Evolutionary conservation across 805 yeast genomes (phyloP), one percentile per base, ranked within the genome.

Genomic region (Sugiyamaella mastotermitis): DNA sequence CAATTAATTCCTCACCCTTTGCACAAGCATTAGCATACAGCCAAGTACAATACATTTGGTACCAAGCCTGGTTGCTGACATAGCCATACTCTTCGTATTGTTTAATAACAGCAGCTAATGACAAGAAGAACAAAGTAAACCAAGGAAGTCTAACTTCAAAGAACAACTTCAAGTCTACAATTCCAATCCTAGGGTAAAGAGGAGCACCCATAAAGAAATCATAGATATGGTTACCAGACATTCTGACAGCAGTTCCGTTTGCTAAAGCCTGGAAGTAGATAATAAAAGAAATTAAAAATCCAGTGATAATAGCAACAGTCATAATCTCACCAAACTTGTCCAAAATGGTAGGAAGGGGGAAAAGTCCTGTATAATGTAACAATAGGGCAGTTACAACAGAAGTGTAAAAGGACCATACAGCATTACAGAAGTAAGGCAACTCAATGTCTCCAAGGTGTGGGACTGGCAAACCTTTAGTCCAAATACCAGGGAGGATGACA

Each of bases 181-280:
- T 80, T 29, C 97, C 97, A 57, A 90, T 70, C 60, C 98, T 74
- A 47, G 98, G 98, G 63, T 92, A 92, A 59, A 92, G 74, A 29
- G 97, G 94, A 11, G 96, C 96, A 34, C 98, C 98, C 94, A 92
- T 80, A 67, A 92, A 92, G 55, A 86, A 69, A 62, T 92, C 98
- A 57, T 87, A 90, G 49, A 92, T 61, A 54, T 74, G 81, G 61
- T 83, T 85, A 16, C 97, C 97, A 6, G 97, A 80, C 90, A 90
- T 77, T 46, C 92, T 71, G 60, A 85, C 90, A 60, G 83, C 85
- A 55, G 85, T 94, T 42, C 78, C 77, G 38, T 83, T 69, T 44
- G 56, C 58, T 39, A 85, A 51, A 11, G 92, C 79, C 67, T 72
- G 76, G 30, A 83, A 44, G 67, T 86, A 92, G 47, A 90, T 67